Conservation (phyloP, 2,329 filamentous ascomycete species). For the Monosporascus sp. region DNA sequence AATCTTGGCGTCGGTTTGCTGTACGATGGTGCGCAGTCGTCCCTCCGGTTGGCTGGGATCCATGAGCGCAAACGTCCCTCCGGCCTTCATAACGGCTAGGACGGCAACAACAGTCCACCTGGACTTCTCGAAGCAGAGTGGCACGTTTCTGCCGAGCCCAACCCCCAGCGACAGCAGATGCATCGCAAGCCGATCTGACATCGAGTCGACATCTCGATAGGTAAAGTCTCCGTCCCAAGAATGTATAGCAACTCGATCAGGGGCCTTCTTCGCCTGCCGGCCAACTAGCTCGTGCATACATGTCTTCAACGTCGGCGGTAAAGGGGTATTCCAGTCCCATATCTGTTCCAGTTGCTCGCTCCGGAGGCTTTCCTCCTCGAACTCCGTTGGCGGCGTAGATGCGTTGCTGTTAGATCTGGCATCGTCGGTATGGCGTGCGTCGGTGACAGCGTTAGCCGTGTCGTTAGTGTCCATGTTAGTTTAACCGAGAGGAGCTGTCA, state of each 20-base stretch:
- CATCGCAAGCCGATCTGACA: slow-evolving; percentile 36
- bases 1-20: slow-evolving; percentile 35
- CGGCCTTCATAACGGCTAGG: slow-evolving; percentile 44
- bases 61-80: slow-evolving; percentile 41
- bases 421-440: slow-evolving; percentile 17
- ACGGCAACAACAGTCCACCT: slow-evolving; percentile 41
- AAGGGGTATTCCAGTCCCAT: slow-evolving; percentile 40
- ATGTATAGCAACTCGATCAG: slow-evolving; percentile 38
- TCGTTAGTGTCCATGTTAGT: slow-evolving; percentile 10
- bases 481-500: not conserved
- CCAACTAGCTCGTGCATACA: slow-evolving; percentile 45
- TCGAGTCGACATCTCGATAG: slow-evolving; percentile 38
- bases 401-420: slow-evolving; percentile 12
- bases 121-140: slow-evolving; percentile 47
- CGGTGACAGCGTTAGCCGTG: slow-evolving; percentile 6
- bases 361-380: slow-evolving; percentile 22
- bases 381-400: slow-evolving; percentile 24
- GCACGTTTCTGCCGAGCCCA: slow-evolving; percentile 35
- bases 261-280: slow-evolving; percentile 30
- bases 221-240: slow-evolving; percentile 47
- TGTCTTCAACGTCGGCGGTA: slow-evolving; percentile 34
- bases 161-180: slow-evolving; percentile 34
- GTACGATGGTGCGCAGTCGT: slow-evolving; percentile 38
- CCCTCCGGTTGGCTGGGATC: slow-evolving; percentile 42
- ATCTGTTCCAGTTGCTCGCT: slow-evolving; percentile 37